phyloP scores from a whole-genome alignment of 1,284 basidiomycete genomes.

The Ceratobasidium sp. region DNA sequence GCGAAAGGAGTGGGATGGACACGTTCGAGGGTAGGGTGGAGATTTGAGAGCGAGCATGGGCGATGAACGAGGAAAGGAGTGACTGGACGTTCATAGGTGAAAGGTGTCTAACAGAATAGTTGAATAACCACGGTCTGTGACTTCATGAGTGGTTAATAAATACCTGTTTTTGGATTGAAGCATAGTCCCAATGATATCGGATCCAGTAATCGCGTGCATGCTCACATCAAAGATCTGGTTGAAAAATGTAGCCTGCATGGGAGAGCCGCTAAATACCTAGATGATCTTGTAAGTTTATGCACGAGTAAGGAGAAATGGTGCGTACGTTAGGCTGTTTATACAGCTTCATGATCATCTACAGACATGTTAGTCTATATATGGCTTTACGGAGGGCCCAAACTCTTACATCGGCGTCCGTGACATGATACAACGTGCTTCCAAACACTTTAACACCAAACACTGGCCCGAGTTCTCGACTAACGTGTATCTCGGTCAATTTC shows the following conservation, averaged over 20 bases:
- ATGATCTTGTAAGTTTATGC: neutral
- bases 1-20: constrained; percentile 1
- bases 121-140: neutral
- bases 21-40: neutral
- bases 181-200: neutral
- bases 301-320: neutral
- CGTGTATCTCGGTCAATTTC: neutral
- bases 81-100: neutral
- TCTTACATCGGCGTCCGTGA: constrained; percentile 34
- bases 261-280: constrained; percentile 29
- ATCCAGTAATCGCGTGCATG: neutral
- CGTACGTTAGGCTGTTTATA: constrained; percentile 29
- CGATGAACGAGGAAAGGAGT: constrained; percentile 22
- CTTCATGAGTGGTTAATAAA: neutral
- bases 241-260: constrained; percentile 28
- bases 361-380: neutral
- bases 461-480: constrained; percentile 39
- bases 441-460: constrained; percentile 35
- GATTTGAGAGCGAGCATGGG: constrained; percentile 18
- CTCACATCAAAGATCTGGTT: constrained; percentile 11
- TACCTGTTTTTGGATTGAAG: constrained; percentile 14
- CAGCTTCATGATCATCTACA: constrained; percentile 25
- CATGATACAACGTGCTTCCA: constrained; percentile 24
- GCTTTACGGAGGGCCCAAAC: neutral
- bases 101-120: neutral